phyloP scores from a whole-genome alignment of 345 rosid species.

The Mangifera indica region DNA sequence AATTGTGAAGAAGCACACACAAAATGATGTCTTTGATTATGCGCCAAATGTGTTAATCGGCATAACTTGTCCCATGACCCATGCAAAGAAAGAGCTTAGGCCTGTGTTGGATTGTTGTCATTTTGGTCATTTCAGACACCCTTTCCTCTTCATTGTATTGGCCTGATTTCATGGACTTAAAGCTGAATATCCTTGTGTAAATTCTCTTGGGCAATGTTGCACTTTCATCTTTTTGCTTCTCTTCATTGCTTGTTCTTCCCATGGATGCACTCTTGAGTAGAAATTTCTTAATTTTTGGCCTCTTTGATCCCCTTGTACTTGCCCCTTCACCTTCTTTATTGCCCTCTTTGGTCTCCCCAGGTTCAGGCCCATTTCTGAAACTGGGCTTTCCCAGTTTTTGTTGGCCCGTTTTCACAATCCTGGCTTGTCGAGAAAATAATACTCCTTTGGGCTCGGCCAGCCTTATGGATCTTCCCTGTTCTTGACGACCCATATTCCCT shows the following conservation, averaged over 20 bases:
- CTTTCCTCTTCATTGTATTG: constrained; percentile 24
- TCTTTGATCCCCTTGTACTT: constrained; percentile 18
- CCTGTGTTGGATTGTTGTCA: constrained; percentile 25
- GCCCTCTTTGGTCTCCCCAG: constrained; percentile 6
- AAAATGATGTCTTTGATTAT: no score
- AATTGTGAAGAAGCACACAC: neutral
- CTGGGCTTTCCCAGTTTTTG: constrained; percentile 13
- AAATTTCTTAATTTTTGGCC: constrained; percentile 30
- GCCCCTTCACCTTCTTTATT: neutral
- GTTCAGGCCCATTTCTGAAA: neutral
- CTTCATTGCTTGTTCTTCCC: constrained; percentile 20
- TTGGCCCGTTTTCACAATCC: constrained; percentile 23
- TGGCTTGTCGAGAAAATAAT: constrained; percentile 27
- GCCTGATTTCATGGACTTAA: constrained; percentile 15
- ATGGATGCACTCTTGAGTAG: constrained; percentile 20
- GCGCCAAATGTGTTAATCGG: neutral
- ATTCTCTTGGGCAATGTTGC: constrained; percentile 17
- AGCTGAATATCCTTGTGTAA: constrained; percentile 34
- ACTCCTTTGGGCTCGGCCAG: constrained; percentile 32
- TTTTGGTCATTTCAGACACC: constrained; percentile 22
- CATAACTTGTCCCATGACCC: constrained; percentile 34
- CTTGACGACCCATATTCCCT: neutral
- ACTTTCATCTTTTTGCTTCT: constrained; percentile 15
- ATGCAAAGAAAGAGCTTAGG: constrained; percentile 45
- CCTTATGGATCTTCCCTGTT: constrained; percentile 7